Evolutionary conservation across 768 basidiomycete species (phyloP).

Genomic region (Lactarius pseudohatsudake): DNA sequence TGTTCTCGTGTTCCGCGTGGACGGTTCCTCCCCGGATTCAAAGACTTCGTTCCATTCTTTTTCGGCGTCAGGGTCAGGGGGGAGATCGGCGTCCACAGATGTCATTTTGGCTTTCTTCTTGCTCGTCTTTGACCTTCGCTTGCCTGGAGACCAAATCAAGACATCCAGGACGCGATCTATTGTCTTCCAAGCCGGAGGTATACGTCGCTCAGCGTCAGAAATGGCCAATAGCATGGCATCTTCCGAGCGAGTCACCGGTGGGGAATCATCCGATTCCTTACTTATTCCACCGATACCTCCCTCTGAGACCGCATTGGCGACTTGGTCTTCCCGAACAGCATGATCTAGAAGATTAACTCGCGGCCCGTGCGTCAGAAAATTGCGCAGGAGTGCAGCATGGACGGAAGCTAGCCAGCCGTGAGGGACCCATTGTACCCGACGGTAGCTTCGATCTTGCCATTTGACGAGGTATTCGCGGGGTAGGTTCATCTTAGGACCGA

Average conservation of each 20-base stretch:
- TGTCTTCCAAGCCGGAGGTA: conserved; percentile 82
- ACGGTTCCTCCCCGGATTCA: conserved; percentile 64
- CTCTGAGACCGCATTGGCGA: conserved; percentile 37
- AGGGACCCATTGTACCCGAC: conserved; percentile 84
- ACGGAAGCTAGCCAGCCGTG: conserved; percentile 85
- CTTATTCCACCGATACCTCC: conserved; percentile 39
- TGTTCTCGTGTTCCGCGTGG: conserved; percentile 51
- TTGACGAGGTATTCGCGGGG: conserved; percentile 95
- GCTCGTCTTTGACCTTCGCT: conserved; percentile 31
- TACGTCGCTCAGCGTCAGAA: conserved; percentile 68
- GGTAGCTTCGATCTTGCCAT: conserved; percentile 78
- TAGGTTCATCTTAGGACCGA: conserved; percentile 57
- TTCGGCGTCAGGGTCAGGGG: conserved; percentile 36
- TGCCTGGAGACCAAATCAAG: conserved; percentile 55
- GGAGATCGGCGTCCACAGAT: conserved; percentile 34
- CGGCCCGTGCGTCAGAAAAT: conserved; percentile 71
- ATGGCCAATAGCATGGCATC: conserved; percentile 41
- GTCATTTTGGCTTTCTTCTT: conserved; percentile 32
- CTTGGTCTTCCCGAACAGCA: conserved; percentile 39
- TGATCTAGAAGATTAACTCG: conserved; percentile 63
- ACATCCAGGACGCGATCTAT: conserved; percentile 91
- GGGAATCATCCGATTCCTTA: conserved; percentile 30
- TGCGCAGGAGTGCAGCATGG: conserved; percentile 63
- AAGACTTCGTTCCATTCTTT: conserved; percentile 42
- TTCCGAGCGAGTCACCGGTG: conserved; percentile 21